A percentile compares a stretch with the other conserved stretches of the same genome.
These are phyloP conservation scores for Eimeria acervulina DNA, from an alignment of 169 alveolate species.

Conservation along the genomic window DNA sequence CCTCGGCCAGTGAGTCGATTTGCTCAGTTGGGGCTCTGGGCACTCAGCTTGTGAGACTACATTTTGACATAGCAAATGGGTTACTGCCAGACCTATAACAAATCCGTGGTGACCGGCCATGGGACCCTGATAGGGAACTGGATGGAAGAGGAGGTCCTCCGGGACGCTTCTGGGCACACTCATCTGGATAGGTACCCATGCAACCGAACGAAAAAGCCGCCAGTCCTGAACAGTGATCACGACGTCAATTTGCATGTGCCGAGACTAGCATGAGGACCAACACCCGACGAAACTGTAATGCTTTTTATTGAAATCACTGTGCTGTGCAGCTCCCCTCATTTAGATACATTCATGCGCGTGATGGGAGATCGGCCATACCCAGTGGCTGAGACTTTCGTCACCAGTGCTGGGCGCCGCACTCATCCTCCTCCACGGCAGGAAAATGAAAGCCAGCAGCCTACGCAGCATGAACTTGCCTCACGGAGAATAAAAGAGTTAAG, in stretches of 20 bases:
- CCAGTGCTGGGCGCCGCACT: constrained; percentile 75
- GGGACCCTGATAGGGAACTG: constrained; percentile 84
- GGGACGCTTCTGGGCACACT: constrained; percentile 78
- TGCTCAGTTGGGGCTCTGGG: neutral
- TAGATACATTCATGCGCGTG: constrained; percentile 75
- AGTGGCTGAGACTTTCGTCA: constrained; percentile 66
- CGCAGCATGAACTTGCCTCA: constrained; percentile 38
- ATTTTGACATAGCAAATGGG: constrained; percentile 42
- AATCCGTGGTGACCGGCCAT: constrained; percentile 76
- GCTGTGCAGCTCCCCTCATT: constrained; percentile 72
- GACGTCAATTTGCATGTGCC: neutral
- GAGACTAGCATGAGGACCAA: neutral
- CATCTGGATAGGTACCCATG: constrained; percentile 67
- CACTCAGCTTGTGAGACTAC: neutral
- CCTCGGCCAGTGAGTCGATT: neutral
- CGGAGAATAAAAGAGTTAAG: constrained; percentile 42
- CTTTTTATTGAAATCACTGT: neutral
- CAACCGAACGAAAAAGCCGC: neutral
- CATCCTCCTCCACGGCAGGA: constrained; percentile 40
- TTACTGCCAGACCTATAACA: constrained; percentile 79
- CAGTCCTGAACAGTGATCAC: neutral
- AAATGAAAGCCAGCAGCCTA: neutral
- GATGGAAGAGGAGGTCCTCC: constrained; percentile 81
- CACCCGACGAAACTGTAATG: neutral
- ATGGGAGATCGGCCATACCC: constrained; percentile 77